Conservation (phyloP, 2,329 filamentous ascomycete species). For the Grosmannia clavigera region DNA sequence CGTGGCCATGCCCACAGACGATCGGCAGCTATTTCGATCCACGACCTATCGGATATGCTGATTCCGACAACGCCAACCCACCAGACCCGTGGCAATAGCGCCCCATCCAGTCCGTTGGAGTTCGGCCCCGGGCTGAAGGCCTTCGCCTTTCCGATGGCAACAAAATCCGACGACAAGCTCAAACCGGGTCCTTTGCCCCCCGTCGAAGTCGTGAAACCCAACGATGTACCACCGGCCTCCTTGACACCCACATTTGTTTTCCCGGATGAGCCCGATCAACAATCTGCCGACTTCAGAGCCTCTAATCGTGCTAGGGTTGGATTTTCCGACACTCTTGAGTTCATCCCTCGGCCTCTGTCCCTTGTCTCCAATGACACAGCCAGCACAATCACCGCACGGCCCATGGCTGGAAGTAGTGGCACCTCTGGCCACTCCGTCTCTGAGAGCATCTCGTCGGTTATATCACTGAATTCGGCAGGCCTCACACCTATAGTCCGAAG, state of each 20-base stretch:
- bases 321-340: slow-evolving; percentile 75
- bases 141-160: neutral
- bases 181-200: neutral
- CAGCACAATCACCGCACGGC: slow-evolving; percentile 58
- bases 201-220: neutral
- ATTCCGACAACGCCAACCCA: slow-evolving; percentile 42
- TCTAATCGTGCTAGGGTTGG: slow-evolving; percentile 53
- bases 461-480: slow-evolving; percentile 41
- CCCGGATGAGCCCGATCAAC: slow-evolving; percentile 8
- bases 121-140: slow-evolving; percentile 14
- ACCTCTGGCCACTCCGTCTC: slow-evolving; percentile 53
- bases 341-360: slow-evolving; percentile 71
- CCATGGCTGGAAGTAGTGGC: slow-evolving; percentile 12
- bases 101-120: slow-evolving; percentile 47
- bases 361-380: slow-evolving; percentile 75
- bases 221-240: neutral
- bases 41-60: slow-evolving; percentile 63
- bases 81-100: slow-evolving; percentile 45
- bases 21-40: slow-evolving; percentile 70
- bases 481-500: slow-evolving; percentile 26
- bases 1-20: slow-evolving; percentile 70
- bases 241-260: neutral
- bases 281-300: slow-evolving; percentile 5
- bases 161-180: neutral
- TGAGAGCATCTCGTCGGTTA: slow-evolving; percentile 67